Evolutionary conservation across 805 yeast species (phyloP), one percentile per base, ranked within the genome.

Genomic region (Wickerhamiella bombiphila): DNA sequence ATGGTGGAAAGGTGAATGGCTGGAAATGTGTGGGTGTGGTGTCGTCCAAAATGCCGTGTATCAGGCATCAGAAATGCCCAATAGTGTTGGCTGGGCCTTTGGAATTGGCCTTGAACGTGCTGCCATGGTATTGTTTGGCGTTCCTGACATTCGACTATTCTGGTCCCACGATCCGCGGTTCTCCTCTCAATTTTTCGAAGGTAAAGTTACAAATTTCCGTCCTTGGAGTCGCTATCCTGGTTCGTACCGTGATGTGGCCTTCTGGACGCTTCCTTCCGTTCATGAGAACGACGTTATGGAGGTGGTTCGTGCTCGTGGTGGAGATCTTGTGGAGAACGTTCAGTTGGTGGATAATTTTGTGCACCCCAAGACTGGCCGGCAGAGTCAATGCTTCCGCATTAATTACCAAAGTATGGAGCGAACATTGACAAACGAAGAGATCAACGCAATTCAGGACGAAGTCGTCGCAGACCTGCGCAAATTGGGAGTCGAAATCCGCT

Each of bases 1-100:
- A 3, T 85, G 93, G 86, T 91, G 97, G 96, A 81, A 85, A 54
- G 93, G 91, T 37, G 93, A 86, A 48, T 91, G 98, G 98, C 66
- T 91, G 25, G 98, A 91, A 61, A 76, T 94, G 55, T 82, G 94
- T 52, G 98, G 98, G 0, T 82, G 94, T 60, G 98, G 98, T 19
- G 68, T 88, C 26, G 94, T 85, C 5, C 74, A 74, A 47, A 78
- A 82, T 47, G 74, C 73, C 35, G 93, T 88, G 0, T 64, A 83
- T 28, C 62, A 70, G 17, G 79, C 77, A 47, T 70, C 95, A 1
- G 93, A 82, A 0, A 64, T 76, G 36, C 52, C 59, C 14, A 53
- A 63, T 32, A 68, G 73, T 42, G 66, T 88, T 32, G 93, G 95
- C 2, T 91, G 98, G 97, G 98, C 98, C 2, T 91, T 91, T 61